These are phyloP conservation scores for Myochromella boudieri DNA, from an alignment of 768 basidiomycete species.

Conservation along the genomic window DNA sequence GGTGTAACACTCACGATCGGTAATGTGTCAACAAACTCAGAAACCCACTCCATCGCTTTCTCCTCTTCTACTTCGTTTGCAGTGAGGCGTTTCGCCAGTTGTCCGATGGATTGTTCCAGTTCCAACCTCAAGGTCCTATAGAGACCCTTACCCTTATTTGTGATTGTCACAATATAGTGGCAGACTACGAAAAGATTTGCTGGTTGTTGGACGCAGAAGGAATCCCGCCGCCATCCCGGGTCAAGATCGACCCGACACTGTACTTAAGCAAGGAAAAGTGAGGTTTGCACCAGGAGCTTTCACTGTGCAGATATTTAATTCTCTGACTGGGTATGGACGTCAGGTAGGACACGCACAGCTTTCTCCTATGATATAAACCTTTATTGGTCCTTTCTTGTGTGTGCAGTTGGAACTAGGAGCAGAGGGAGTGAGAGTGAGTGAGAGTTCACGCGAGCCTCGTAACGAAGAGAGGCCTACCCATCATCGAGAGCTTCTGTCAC, in stretches of 20 bases:
- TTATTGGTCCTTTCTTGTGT: slow-evolving; percentile 35
- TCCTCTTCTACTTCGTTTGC: slow-evolving; percentile 12
- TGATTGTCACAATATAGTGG: slow-evolving; percentile 50
- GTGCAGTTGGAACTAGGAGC: slow-evolving; percentile 52
- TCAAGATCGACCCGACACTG: slow-evolving; percentile 42
- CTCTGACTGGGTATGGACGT: not conserved
- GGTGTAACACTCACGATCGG: slow-evolving; percentile 52
- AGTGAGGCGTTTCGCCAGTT: slow-evolving; percentile 39
- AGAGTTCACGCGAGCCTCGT: slow-evolving; percentile 63
- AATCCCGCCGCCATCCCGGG: slow-evolving; percentile 28
- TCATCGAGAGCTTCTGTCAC: slow-evolving; percentile 36
- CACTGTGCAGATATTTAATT: slow-evolving; percentile 11
- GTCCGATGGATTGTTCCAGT: slow-evolving; percentile 52
- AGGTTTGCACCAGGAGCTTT: slow-evolving; percentile 18
- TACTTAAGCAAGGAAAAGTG: slow-evolving; percentile 31
- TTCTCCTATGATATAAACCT: slow-evolving; percentile 46
- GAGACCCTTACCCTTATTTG: slow-evolving; percentile 54
- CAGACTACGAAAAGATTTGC: slow-evolving; percentile 59
- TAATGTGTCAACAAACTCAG: slow-evolving; percentile 46
- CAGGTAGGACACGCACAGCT: slow-evolving; percentile 29
- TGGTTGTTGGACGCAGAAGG: slow-evolving; percentile 54
- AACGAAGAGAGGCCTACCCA: slow-evolving; percentile 57
- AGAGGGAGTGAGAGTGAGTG: slow-evolving; percentile 70
- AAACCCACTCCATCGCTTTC: slow-evolving; percentile 54
- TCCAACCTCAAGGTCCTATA: slow-evolving; percentile 59